These are phyloP conservation scores for Botrytis fragariae DNA, from an alignment of 2,329 filamentous ascomycete genomes.

Conservation along the genomic window DNA sequence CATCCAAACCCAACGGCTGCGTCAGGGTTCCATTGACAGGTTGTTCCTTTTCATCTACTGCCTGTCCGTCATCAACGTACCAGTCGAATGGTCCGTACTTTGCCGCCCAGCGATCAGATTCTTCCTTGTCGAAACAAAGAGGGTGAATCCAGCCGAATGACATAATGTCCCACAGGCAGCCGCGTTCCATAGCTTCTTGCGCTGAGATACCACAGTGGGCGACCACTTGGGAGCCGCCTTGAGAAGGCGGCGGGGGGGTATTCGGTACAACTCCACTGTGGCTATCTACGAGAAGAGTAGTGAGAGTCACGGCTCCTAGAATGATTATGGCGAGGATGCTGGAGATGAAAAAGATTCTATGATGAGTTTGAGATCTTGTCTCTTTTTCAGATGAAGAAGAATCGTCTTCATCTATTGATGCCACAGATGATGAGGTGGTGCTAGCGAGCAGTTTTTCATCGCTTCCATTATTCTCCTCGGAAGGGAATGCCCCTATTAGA, in stretches of 20 bases:
- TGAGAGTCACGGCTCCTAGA: background rate
- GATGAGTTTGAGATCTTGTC: background rate
- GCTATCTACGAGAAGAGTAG: background rate
- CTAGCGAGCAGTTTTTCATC: background rate
- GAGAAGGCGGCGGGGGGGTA: background rate
- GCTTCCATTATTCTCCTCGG: background rate
- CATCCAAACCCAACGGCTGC: background rate
- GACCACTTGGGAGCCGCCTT: background rate
- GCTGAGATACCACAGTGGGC: constrained; percentile 12
- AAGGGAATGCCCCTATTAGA: background rate
- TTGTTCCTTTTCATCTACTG: background rate
- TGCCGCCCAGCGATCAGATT: background rate
- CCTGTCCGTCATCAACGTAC: background rate
- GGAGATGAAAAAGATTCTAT: background rate
- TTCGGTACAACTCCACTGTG: background rate
- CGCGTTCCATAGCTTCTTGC: background rate
- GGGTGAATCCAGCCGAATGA: constrained; percentile 8
- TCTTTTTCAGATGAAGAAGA: background rate
- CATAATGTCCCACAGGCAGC: constrained; percentile 10
- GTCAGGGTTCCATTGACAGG: background rate
- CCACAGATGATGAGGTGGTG: background rate
- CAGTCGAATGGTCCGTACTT: constrained; percentile 9
- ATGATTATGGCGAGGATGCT: background rate
- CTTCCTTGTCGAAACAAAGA: constrained; percentile 1
- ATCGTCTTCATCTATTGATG: background rate